Evolutionary conservation across 805 yeast genomes (phyloP).

Genomic region (Diddensiella caesifluorescens): DNA sequence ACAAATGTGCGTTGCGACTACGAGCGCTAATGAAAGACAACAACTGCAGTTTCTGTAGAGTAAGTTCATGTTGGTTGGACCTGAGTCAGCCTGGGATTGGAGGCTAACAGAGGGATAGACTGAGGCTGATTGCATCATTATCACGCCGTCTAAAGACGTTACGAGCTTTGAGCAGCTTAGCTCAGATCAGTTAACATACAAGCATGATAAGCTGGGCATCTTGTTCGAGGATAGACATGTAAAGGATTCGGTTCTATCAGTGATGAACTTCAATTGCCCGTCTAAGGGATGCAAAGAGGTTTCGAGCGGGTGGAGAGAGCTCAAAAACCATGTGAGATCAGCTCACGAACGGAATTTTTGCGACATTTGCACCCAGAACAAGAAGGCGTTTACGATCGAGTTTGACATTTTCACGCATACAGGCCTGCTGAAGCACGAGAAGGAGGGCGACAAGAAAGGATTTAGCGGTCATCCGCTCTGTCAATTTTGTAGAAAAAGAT

Average conservation of each 20-base stretch:
- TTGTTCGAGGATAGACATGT: constrained; percentile 54
- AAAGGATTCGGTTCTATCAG: constrained; percentile 41
- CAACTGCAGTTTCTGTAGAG: constrained; percentile 78
- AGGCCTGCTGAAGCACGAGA: constrained; percentile 64
- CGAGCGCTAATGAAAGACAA: constrained; percentile 71
- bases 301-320: constrained; percentile 48
- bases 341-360: constrained; percentile 63
- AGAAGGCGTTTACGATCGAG: constrained; percentile 73
- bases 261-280: constrained; percentile 57
- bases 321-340: constrained; percentile 60
- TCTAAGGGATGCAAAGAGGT: constrained; percentile 36
- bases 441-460: constrained; percentile 66
- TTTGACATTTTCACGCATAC: constrained; percentile 54
- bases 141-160: constrained; percentile 43
- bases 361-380: constrained; percentile 68
- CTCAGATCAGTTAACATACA: constrained; percentile 30
- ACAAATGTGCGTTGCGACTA: constrained; percentile 74
- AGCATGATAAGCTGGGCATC: constrained; percentile 47
- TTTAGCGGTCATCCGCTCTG: constrained; percentile 89
- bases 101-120: no score
- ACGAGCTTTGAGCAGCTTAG: constrained; percentile 38
- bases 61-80: constrained; percentile 15
- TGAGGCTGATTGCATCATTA: constrained; percentile 52
- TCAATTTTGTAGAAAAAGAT: constrained; percentile 69
- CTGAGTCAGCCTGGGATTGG: no score